A percentile compares a stretch with the other conserved stretches of the same genome.
phyloP scores from a whole-genome alignment of 345 rosid genomes.

The Iberis pinnata region DNA sequence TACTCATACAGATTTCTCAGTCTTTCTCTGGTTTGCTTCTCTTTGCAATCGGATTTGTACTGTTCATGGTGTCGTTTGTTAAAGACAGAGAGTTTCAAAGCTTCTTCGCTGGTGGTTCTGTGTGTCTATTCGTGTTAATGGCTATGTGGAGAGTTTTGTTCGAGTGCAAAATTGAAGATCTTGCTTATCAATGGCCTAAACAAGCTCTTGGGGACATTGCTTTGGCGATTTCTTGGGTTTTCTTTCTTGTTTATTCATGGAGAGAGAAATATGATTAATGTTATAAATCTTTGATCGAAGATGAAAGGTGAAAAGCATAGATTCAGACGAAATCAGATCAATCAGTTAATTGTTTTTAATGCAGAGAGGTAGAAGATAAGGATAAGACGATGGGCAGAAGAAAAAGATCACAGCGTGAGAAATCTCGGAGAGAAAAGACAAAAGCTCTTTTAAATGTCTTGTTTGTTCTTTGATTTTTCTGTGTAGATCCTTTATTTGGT shows the following conservation, averaged over 20 bases:
- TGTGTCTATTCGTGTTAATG: constrained; percentile 54
- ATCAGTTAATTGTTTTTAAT: no score
- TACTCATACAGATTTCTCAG: constrained; percentile 72
- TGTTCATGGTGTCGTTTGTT: constrained; percentile 85
- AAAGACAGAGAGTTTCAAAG: constrained; percentile 71
- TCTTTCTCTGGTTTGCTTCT: constrained; percentile 91
- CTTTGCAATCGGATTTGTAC: constrained; percentile 56
- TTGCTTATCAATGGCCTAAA: constrained; percentile 65
- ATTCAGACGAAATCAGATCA: no score
- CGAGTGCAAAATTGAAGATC: constrained; percentile 58
- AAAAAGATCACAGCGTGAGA: no score
- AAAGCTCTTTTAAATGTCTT: no score
- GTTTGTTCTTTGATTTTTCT: no score
- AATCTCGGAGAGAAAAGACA: no score
- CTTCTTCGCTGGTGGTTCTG: constrained; percentile 86
- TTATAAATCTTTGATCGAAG: no score
- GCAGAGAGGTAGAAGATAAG: no score
- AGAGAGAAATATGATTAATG: constrained; percentile 84
- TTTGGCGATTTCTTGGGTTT: constrained; percentile 73
- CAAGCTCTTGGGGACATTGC: constrained; percentile 66
- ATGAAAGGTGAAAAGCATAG: no score
- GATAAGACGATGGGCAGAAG: no score
- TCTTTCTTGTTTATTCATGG: constrained; percentile 83
- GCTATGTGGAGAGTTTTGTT: constrained; percentile 76
- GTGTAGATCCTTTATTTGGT: no score